Evolutionary conservation across 805 yeast species (phyloP), one percentile per base, ranked within the genome.

Genomic region (Cyberlindnera misumaiensis): DNA sequence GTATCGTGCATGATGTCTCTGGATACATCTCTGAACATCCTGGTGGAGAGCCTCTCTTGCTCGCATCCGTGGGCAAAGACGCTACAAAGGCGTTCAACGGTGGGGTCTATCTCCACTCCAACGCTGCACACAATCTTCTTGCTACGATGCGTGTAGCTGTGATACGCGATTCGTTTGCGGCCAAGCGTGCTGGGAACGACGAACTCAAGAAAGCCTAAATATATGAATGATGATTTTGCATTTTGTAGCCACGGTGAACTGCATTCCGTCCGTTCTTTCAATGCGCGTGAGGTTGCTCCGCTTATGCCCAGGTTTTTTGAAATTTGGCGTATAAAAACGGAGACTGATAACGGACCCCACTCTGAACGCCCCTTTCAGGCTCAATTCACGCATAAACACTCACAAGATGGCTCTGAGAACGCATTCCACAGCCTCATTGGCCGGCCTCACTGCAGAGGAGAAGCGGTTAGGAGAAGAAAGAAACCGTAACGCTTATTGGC

Each of bases 51-150:
- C 79, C 86, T 34, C 64, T 84, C 45, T 62, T 84, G 35, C 70
- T 74, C 50, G 78, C 88, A 26, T 78, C 89, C 2, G 63, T 73
- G 44, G 89, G 90, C 52, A 83, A 82, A 59, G 93, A 84, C 59
- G 90, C 90, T 20, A 80, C 90, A 11, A 74, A 73, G 56, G 93
- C 89, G 1, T 84, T 84, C 69, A 80, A 81, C 56, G 94, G 94
- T 57, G 89, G 86, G 56, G 93, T 84, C 24, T 84, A 84, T 55
- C 77, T 83, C 11, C 94, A 84, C 56, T 80, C 90, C 8, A 84
- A 83, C 52, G 93, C 94, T 44, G 94, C 93, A 16, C 88, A 82
- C 60, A 84, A 84, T 60, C 64, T 83, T 55, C 71, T 84, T 60
- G 87, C 90, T 14, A 77, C 83, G 12, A 75, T 83, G 84, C 78